Conservation (phyloP, 1,139 yeast species). For the Saccharomyces hybrid region DNA sequence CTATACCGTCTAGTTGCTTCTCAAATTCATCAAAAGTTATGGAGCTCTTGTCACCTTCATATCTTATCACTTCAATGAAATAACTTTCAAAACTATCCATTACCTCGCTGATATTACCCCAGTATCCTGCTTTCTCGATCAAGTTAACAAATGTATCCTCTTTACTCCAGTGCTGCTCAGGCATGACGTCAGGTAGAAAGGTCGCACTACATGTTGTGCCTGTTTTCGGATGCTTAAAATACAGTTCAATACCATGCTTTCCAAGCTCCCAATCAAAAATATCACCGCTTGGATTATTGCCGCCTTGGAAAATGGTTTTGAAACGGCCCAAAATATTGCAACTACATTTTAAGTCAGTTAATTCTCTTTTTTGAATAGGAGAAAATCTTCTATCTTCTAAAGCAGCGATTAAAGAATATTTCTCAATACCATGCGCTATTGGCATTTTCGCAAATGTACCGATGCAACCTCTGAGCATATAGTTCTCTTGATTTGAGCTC, state of each 20-base stretch:
- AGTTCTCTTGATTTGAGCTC: constrained; percentile 14
- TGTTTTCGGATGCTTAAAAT: constrained; percentile 39
- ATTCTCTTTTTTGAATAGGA: constrained; percentile 53
- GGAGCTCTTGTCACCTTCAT: constrained; percentile 26
- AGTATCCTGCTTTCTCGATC: constrained; percentile 53
- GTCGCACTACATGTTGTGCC: constrained; percentile 55
- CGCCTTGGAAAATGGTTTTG: constrained; percentile 20
- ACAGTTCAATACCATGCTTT: constrained; percentile 58
- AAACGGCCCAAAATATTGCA: constrained; percentile 34
- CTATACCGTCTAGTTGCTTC: constrained; percentile 3
- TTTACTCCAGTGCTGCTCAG: constrained; percentile 82
- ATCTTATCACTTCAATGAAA: constrained; percentile 28
- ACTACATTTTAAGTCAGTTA: constrained; percentile 38
- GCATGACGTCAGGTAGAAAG: constrained; percentile 83
- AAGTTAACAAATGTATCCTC: constrained; percentile 62
- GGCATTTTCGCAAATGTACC: constrained; percentile 62
- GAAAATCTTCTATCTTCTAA: constrained; percentile 69
- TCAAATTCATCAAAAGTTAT: constrained; percentile 22
- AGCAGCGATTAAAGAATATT: constrained; percentile 64
- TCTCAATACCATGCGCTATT: constrained; percentile 50
- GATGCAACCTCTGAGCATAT: constrained; percentile 76
- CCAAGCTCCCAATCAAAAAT: constrained; percentile 74
- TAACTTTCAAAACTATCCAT: constrained; percentile 22
- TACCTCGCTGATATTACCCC: constrained; percentile 12
- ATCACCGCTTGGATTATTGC: constrained; percentile 15